Evolutionary conservation across 371 early-diverging fungal genomes (phyloP), one percentile per base, ranked within the genome.

Genomic region (Haplosporangium sp.): DNA sequence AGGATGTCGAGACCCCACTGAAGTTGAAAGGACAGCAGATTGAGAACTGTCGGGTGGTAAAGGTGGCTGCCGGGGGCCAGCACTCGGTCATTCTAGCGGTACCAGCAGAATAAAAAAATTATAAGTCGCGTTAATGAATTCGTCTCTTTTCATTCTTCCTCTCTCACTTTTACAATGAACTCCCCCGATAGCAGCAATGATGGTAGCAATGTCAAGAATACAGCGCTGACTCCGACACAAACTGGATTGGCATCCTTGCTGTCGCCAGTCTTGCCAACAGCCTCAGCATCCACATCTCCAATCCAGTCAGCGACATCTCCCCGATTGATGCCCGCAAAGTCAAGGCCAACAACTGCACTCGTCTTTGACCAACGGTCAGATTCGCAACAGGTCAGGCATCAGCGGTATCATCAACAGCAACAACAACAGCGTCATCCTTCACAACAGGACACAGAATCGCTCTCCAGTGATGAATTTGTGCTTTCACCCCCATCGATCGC

Each of bases 51-150:
- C 73, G 80, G 36, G 82, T 91, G 2, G 23, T 88, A 40, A 82
- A 84, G 56, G 88, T 87, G 13, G 86, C 90, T 20, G 93, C 91
- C 55, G 95, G 95, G 58, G 95, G 91, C 20, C 93, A 93, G 68
- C 94, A 94, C 79, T 85, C 92, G 11, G 88, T 89, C 37, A 73
- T 93, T 40, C 81, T 93, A 38, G 87, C 68, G 6, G 69, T 67
- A 10, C 16, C 23, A 6, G 60, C 59, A 38, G 47, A 60, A 43
- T 60, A 59, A 55, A 50, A 45, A 2, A 42, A 36, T 54, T 29
- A 29, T 4, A 29, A 29, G 29, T 29, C 29, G 29, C 29, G 29
- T 29, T 4, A 29, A 29, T 4, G 29, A 29, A 29, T 29, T 29
- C 29, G 29, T 29, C 29, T 29, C 29, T 29, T 29, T 29, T 29